These are phyloP conservation scores for Elongisporangium anandrum DNA, from an alignment of 352 stramenopile species.

Conservation along the genomic window DNA sequence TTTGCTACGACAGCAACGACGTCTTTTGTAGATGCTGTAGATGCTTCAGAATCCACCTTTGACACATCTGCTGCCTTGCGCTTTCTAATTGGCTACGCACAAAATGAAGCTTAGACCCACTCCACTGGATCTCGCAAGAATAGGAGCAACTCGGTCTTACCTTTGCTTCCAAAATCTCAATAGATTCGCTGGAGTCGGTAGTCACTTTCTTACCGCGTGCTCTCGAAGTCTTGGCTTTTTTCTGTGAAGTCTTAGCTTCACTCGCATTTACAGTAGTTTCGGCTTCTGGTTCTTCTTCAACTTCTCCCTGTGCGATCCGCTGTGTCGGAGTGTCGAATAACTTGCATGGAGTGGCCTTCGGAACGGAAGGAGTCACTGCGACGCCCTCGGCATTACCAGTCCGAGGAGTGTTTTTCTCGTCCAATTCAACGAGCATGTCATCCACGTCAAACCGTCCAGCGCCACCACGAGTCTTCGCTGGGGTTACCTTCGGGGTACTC, in stretches of 20 bases:
- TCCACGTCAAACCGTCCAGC: constrained; percentile 50
- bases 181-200: not conserved
- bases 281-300: constrained; percentile 2
- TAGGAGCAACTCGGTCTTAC: not conserved
- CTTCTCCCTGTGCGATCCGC: not conserved
- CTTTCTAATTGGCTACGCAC: not conserved
- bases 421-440: constrained; percentile 50
- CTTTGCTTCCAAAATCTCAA: not conserved
- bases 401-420: constrained; percentile 12
- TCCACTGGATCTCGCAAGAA: not conserved
- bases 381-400: constrained; percentile 7
- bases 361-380: constrained; percentile 9
- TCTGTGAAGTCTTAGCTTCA: constrained; percentile 5
- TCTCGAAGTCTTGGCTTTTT: constrained; percentile 7
- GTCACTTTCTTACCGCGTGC: not conserved
- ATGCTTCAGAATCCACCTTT: not conserved
- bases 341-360: constrained; percentile 35
- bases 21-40: not conserved
- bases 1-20: not conserved
- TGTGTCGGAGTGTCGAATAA: constrained; percentile 58
- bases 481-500: constrained; percentile 21
- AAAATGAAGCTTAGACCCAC: not conserved
- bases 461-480: constrained; percentile 7
- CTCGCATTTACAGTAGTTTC: constrained; percentile 10
- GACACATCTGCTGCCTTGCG: not conserved